These are phyloP conservation scores for Boletus bicolor DNA, from an alignment of 768 basidiomycete species.

Conservation along the genomic window DNA sequence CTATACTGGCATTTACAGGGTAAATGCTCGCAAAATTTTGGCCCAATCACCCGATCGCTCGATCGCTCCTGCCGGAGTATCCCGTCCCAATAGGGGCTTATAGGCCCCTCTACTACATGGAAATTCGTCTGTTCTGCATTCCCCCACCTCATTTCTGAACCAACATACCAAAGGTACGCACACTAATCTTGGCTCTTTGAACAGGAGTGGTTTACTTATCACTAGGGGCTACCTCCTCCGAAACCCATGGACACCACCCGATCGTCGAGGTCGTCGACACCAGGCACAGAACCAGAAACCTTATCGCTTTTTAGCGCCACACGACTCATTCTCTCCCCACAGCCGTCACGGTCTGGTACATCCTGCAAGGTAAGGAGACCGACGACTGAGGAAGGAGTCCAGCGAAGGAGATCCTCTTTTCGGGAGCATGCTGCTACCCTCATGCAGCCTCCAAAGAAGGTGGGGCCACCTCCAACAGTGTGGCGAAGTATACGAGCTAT, in stretches of 20 bases:
- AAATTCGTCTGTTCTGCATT: neutral
- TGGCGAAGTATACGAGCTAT: constrained; percentile 51
- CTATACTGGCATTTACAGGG: too few relatives aligned
- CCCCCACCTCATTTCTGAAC: neutral
- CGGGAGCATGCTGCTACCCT: constrained; percentile 29
- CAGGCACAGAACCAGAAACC: constrained; percentile 11
- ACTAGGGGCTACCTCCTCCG: neutral
- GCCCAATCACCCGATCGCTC: too few relatives aligned
- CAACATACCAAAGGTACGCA: neutral
- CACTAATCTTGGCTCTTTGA: neutral
- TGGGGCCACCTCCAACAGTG: constrained; percentile 44
- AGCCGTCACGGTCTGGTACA: constrained; percentile 1
- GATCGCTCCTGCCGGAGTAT: too few relatives aligned
- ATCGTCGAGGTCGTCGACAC: constrained; percentile 4
- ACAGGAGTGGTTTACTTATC: constrained; percentile 9
- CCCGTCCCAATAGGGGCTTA: too few relatives aligned
- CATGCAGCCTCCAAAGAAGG: constrained; percentile 36
- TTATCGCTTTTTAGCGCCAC: constrained; percentile 2
- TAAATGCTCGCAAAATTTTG: too few relatives aligned
- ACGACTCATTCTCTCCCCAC: constrained; percentile 1
- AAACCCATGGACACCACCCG: constrained; percentile 17
- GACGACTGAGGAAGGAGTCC: neutral
- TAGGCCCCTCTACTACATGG: too few relatives aligned
- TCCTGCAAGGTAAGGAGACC: constrained; percentile 14
- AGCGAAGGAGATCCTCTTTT: constrained; percentile 6